Percentiles rank a stretch among this genome's conserved stretches.
These are phyloP conservation scores for Curvularia sp. DNA, from an alignment of 2,329 filamentous ascomycete species.

Conservation along the genomic window DNA sequence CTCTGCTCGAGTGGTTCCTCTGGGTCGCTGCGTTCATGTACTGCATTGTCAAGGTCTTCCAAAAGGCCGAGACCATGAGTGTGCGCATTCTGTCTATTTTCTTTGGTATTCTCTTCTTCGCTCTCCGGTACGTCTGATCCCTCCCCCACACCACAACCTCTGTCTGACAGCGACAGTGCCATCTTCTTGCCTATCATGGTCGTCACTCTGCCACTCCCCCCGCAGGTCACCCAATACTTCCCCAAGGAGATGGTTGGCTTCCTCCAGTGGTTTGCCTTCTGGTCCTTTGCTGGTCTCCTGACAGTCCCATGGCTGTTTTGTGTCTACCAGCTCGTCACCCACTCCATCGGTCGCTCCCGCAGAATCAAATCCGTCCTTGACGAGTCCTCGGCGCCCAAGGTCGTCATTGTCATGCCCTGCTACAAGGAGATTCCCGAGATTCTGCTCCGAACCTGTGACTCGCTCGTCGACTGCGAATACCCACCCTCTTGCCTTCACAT, in stretches of 20 bases:
- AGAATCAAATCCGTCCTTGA: slow-evolving; percentile 85
- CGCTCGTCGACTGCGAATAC: slow-evolving; percentile 92
- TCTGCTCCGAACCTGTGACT: slow-evolving; percentile 85
- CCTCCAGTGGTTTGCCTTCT: slow-evolving; percentile 95
- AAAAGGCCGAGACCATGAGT: slow-evolving; percentile 88
- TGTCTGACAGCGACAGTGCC: slow-evolving; percentile 58
- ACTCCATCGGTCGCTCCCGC: slow-evolving; percentile 81
- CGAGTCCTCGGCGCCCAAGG: slow-evolving; percentile 85
- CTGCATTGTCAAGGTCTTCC: slow-evolving; percentile 85
- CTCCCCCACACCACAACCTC: too few species aligned
- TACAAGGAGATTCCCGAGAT: slow-evolving; percentile 90
- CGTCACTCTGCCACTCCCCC: slow-evolving; percentile 84
- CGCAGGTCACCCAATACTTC: slow-evolving; percentile 74
- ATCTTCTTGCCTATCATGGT: slow-evolving; percentile 95
- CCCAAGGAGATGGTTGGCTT: slow-evolving; percentile 71
- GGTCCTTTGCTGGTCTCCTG: slow-evolving; percentile 84
- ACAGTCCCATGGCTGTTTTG: slow-evolving; percentile 93
- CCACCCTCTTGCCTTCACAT: slow-evolving; percentile 91
- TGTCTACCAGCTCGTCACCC: slow-evolving; percentile 87
- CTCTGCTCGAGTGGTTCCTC: slow-evolving; percentile 89
- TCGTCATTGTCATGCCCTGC: slow-evolving; percentile 95
- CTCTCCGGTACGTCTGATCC: slow-evolving; percentile 67
- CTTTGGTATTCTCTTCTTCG: slow-evolving; percentile 75
- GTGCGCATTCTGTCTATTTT: slow-evolving; percentile 78
- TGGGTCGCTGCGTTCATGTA: slow-evolving; percentile 95